phyloP scores from a whole-genome alignment of 768 basidiomycete species.

The Tremella yokohamensis region DNA sequence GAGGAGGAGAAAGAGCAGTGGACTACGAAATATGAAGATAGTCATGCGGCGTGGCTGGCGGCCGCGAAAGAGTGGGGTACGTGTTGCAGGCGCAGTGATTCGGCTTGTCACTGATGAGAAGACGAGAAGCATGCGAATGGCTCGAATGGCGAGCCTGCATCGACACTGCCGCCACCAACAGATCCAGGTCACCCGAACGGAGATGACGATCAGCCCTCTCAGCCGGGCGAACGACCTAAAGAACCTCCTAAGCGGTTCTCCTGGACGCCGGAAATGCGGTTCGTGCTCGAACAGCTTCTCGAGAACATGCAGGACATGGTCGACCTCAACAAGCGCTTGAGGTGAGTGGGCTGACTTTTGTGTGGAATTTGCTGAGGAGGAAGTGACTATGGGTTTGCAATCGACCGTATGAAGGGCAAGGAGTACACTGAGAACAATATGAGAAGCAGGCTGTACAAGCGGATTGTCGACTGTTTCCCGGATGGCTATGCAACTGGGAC shows the following conservation, averaged over 20 bases:
- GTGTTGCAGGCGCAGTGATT: conserved; percentile 1
- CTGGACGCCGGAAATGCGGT: conserved; percentile 35
- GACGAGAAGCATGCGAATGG: conserved; percentile 11
- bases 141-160: conserved; percentile 2
- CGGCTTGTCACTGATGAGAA: not conserved
- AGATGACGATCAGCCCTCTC: conserved; percentile 13
- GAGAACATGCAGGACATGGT: conserved; percentile 32
- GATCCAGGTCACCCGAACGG: conserved; percentile 9
- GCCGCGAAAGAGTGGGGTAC: conserved; percentile 39
- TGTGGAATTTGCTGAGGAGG: not conserved
- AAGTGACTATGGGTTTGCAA: not conserved
- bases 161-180: not conserved
- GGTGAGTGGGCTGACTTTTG: conserved; percentile 20
- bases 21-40: conserved; percentile 69
- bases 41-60: conserved; percentile 67
- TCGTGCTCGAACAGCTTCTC: conserved; percentile 30
- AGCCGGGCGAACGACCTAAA: conserved; percentile 16
- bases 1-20: conserved; percentile 66
- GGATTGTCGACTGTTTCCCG: conserved; percentile 42
- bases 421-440: conserved; percentile 16
- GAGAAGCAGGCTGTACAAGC: conserved; percentile 22
- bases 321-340: conserved; percentile 20
- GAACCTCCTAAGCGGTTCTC: conserved; percentile 32
- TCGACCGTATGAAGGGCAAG: conserved; percentile 15
- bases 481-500: conserved; percentile 34